Conservation (phyloP, 345 rosid genomes). For the Lepidium sativum region DNA sequence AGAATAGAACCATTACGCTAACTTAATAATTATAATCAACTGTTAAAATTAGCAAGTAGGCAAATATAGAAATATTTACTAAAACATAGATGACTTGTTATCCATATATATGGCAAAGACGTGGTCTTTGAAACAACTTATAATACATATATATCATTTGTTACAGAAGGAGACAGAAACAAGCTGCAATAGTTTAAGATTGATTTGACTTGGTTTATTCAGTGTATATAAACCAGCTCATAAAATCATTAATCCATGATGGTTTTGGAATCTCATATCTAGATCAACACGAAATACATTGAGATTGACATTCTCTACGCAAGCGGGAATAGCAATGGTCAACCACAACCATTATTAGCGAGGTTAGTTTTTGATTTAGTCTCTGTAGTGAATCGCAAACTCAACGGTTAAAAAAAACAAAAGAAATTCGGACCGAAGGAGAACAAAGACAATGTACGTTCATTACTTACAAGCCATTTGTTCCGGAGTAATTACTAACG, state of each 20-base stretch:
- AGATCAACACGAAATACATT: not conserved
- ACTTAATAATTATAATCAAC: not conserved
- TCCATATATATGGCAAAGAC: not conserved
- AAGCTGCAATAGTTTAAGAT: not conserved
- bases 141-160: not conserved
- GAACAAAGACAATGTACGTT: constrained; percentile 10
- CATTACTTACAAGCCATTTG: not conserved
- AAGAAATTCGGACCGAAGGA: constrained; percentile 17
- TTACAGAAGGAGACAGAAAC: not conserved
- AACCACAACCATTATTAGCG: constrained; percentile 14
- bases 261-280: not conserved
- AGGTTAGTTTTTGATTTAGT: constrained; percentile 18
- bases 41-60: constrained; percentile 6
- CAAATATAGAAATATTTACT: not conserved
- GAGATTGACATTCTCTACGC: too few species aligned
- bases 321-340: not conserved
- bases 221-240: not conserved
- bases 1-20: not conserved
- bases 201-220: constrained; percentile 6
- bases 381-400: constrained; percentile 8
- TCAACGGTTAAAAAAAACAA: not conserved
- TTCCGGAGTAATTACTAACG: too few species aligned
- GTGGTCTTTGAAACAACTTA: constrained; percentile 4
- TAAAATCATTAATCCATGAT: not conserved
- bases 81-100: not conserved